Conservation (phyloP, 495 filamentous ascomycete genomes). For the Parathielavia hyrcaniae region DNA sequence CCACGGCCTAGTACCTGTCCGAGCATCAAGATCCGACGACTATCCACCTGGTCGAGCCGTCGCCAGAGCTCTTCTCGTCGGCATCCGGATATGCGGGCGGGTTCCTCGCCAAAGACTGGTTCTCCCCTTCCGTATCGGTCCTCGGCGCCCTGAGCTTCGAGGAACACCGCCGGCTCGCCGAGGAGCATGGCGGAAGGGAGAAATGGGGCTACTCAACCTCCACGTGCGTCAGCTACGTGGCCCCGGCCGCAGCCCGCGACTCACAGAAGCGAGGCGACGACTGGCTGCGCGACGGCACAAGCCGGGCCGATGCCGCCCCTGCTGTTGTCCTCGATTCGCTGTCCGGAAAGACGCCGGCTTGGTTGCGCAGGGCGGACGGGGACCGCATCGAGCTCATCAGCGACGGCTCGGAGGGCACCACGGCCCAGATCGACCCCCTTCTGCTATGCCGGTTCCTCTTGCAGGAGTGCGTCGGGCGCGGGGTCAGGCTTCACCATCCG, state of each 20-base stretch:
- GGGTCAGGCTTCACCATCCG: constrained; percentile 62
- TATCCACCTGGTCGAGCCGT: constrained; percentile 66
- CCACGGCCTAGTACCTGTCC: constrained; percentile 72
- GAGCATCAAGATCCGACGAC: constrained; percentile 45
- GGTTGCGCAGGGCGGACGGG: constrained; percentile 52
- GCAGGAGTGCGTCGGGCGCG: constrained; percentile 48
- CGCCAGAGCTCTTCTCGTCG: constrained; percentile 57
- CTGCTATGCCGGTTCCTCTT: constrained; percentile 60
- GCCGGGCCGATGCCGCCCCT: constrained; percentile 54
- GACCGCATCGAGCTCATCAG: constrained; percentile 57
- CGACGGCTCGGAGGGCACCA: constrained; percentile 51
- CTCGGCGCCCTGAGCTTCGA: constrained; percentile 64
- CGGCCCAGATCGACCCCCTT: constrained; percentile 61
- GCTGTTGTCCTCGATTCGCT: constrained; percentile 30
- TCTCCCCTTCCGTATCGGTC: constrained; percentile 44
- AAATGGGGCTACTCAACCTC: constrained; percentile 66
- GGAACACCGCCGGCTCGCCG: constrained; percentile 59
- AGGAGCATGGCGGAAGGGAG: constrained; percentile 50
- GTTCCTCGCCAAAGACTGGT: constrained; percentile 73
- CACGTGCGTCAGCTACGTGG: constrained; percentile 52
- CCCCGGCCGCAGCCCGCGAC: constrained; percentile 28
- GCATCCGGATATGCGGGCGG: constrained; percentile 70
- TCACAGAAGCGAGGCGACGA: constrained; percentile 44
- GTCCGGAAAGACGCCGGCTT: constrained; percentile 40
- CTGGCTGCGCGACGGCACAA: constrained; percentile 58